phyloP scores from a whole-genome alignment of 495 filamentous ascomycete genomes.

The Penicillium ochrochloron region DNA sequence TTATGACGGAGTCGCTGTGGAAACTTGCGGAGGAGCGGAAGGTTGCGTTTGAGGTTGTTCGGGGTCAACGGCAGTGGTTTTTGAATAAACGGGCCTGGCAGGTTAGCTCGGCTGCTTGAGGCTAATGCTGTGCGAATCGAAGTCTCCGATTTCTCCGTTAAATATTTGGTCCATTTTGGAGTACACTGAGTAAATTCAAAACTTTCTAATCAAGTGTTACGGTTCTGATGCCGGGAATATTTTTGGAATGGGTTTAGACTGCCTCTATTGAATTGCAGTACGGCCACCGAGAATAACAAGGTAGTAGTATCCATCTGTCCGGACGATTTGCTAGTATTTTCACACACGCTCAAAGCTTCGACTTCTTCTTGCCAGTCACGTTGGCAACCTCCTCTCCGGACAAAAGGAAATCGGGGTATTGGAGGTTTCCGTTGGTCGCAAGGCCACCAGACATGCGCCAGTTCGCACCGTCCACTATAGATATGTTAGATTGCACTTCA shows the following conservation, averaged over 20 bases:
- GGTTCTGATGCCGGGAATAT: neutral
- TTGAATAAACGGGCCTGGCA: slow-evolving; percentile 12
- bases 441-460: slow-evolving; percentile 54
- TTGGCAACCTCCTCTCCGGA: slow-evolving; percentile 57
- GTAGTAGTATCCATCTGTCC: neutral
- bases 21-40: slow-evolving; percentile 56
- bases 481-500: neutral
- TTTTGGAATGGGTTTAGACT: neutral
- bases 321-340: neutral
- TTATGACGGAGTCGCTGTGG: slow-evolving; percentile 50
- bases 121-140: neutral
- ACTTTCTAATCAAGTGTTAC: too few species aligned
- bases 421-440: slow-evolving; percentile 37
- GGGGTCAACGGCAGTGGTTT: slow-evolving; percentile 16
- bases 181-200: neutral
- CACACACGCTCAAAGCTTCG: slow-evolving; percentile 58
- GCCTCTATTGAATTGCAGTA: neutral
- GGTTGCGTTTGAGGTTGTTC: slow-evolving; percentile 43
- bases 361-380: slow-evolving; percentile 63
- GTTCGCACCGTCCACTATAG: slow-evolving; percentile 49
- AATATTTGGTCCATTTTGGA: neutral
- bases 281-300: neutral
- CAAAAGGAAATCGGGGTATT: slow-evolving; percentile 70
- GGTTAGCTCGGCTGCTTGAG: slow-evolving; percentile 3
- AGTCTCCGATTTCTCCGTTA: neutral